Conservation (phyloP, 2,329 filamentous ascomycete genomes). For the Stagonosporopsis chrysanthemi region DNA sequence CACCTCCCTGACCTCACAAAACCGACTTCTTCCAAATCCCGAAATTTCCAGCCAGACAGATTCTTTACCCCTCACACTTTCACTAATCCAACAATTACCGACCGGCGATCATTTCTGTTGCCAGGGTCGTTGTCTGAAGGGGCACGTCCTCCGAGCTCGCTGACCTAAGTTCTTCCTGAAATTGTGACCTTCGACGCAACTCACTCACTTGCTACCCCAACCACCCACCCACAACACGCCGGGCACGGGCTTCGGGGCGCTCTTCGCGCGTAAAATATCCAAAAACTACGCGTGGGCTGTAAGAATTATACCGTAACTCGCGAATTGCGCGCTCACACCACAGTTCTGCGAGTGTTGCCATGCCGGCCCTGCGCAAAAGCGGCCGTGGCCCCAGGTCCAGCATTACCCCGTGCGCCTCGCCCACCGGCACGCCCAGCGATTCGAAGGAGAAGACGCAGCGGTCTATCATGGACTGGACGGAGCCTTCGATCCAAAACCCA, state of each 20-base stretch:
- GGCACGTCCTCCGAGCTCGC: conserved; percentile 22
- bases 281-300: conserved; percentile 45
- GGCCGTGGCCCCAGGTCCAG: conserved; percentile 43
- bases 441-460: conserved; percentile 48
- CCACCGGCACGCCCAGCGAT: conserved; percentile 40
- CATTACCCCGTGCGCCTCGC: conserved; percentile 48
- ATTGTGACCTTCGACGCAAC: conserved; percentile 33
- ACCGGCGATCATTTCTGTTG: conserved; percentile 19
- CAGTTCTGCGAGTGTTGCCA: conserved; percentile 41
- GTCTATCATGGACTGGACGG: conserved; percentile 60
- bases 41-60: neutral
- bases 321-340: conserved; percentile 42
- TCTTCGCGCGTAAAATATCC: conserved; percentile 35
- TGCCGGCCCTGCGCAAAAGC: conserved; percentile 50
- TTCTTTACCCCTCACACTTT: neutral
- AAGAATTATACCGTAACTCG: conserved; percentile 19
- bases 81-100: conserved; percentile 1
- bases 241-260: conserved; percentile 38
- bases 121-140: conserved; percentile 24
- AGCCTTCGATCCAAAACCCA: conserved; percentile 62
- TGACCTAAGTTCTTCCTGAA: conserved; percentile 29
- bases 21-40: conserved; percentile 7
- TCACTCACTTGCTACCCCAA: conserved; percentile 32
- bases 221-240: conserved; percentile 38
- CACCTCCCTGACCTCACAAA: conserved; percentile 18